Base-by-base conservation (phyloP, 768 basidiomycete genomes). In the Termitomyces eurrhizus region DNA sequence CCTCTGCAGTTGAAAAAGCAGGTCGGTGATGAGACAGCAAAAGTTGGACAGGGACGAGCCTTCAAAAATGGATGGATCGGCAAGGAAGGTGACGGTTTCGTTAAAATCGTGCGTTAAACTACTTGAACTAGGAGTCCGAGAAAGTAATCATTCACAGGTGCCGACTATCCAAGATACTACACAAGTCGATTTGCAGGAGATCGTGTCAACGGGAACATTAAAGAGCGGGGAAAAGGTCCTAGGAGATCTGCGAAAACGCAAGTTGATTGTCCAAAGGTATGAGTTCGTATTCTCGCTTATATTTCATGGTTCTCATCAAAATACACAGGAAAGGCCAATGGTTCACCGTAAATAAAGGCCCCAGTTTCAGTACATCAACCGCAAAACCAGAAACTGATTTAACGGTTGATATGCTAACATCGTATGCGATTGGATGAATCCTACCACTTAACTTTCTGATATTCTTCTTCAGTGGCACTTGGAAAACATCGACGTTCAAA, bases 31-130 rank as follows among this genome's bases (percentile, higher is more conserved):
- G 94, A 97, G 67, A 82, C 86, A 7, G 88, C 93, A 16, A 97
- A 95, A 76, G 84, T 98, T 59, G 97, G 97, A 0, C 97, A 98
- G 76, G 90, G 90, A 9, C 84, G 90, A 64, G 97, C 96, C 21
- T 97, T 99, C 83, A 98, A 95, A 78, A 94, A 91, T 67, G 92
- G 90, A 58, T 99, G 97, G 97, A 93, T 98, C 63, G 82, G 79
- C 24, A 98, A 98, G 73, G 90, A 96, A 64, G 93, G 91, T 8
- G 83, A 85, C 63, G 92, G 90, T 21, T 84, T 99, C 65, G 85
- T 96, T 50, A 90, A 91, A 77, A 79, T 88, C 63, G 95, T 96
- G 63, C 65, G 92, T 82, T 52, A 35, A 12, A n/a, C 16, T 42
- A 44, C 32, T 29, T 36, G n/a, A 14, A 35, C 13, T 52, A 46